Conservation (phyloP, 208 protist species). For the Leishmania major region DNA sequence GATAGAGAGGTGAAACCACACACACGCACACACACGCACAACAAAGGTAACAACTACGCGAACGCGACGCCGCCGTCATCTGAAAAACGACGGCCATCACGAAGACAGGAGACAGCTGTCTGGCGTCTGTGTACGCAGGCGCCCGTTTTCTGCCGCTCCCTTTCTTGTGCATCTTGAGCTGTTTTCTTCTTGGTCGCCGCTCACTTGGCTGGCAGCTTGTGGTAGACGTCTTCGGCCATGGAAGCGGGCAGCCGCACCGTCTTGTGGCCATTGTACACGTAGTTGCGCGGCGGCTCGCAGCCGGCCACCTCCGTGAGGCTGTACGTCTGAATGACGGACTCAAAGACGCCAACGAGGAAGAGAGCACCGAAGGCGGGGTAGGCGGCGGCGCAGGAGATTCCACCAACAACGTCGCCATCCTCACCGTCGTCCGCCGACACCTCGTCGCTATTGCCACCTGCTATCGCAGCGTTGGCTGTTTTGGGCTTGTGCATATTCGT, state of each 20-base stretch:
- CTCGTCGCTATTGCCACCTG: background rate
- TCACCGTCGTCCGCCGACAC: constrained; percentile 2
- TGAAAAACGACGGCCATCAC: background rate
- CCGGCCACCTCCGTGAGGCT: constrained; percentile 67
- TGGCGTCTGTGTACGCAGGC: background rate
- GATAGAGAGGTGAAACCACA: background rate
- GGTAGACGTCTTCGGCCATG: constrained; percentile 39
- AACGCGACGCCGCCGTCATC: background rate
- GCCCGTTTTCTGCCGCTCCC: background rate
- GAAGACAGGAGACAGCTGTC: background rate
- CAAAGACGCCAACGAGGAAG: constrained; percentile 78
- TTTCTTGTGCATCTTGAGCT: background rate
- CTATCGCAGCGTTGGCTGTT: background rate
- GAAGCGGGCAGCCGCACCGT: constrained; percentile 56
- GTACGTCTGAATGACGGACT: constrained; percentile 67
- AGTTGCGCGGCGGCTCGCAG: constrained; percentile 67
- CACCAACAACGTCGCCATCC: constrained; percentile 33
- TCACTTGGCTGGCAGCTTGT: constrained; percentile 4
- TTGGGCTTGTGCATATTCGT: constrained; percentile 11
- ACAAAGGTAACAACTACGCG: background rate
- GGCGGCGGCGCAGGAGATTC: constrained; percentile 59
- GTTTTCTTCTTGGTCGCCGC: background rate
- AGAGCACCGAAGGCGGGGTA: constrained; percentile 66
- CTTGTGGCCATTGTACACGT: constrained; percentile 79
- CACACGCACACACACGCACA: background rate